Evolutionary conservation across 176 grass and related monocot species (phyloP).

Genomic region (Rhynchospora pubera): DNA sequence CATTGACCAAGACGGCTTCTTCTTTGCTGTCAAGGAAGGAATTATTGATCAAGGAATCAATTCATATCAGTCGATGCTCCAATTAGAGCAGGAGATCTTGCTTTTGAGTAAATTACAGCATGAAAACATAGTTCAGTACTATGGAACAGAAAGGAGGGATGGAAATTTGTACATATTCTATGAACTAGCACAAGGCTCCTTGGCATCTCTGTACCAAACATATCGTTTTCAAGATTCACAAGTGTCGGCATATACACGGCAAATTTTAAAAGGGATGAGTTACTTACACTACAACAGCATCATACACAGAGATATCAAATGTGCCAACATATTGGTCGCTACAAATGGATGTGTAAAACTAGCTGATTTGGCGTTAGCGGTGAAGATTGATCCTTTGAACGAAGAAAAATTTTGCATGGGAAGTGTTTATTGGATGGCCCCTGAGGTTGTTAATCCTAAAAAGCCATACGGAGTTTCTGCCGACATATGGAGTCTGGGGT

Average conservation of each 20-base stretch:
- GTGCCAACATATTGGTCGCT: conserved; percentile 93
- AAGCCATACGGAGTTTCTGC: conserved; percentile 56
- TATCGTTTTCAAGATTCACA: conserved; percentile 73
- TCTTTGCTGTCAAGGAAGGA: conserved; percentile 84
- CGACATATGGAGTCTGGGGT: conserved; percentile 96
- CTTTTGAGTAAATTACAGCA: conserved; percentile 87
- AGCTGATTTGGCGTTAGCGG: conserved; percentile 87
- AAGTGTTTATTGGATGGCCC: conserved; percentile 95
- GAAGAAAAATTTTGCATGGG: conserved; percentile 77
- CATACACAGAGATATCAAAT: conserved; percentile 94
- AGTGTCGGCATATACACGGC: conserved; percentile 79
- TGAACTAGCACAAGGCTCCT: conserved; percentile 96
- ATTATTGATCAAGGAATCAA: conserved; percentile 62
- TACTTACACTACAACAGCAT: conserved; percentile 74
- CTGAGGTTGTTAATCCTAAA: conserved; percentile 49
- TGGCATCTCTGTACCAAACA: conserved; percentile 68
- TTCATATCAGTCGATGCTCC: conserved; percentile 50
- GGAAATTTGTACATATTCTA: conserved; percentile 83
- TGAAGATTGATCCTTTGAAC: conserved; percentile 47
- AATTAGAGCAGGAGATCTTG: conserved; percentile 82
- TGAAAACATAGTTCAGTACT: conserved; percentile 94
- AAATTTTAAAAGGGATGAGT: conserved; percentile 74
- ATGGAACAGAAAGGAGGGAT: conserved; percentile 65
- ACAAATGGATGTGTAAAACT: conserved; percentile 71
- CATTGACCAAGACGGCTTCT: conserved; percentile 73